A percentile compares a stretch with the other conserved stretches of the same genome.
These are phyloP conservation scores for Phytopythium cucurbitacearum DNA, from an alignment of 352 stramenopile species.

Conservation along the genomic window DNA sequence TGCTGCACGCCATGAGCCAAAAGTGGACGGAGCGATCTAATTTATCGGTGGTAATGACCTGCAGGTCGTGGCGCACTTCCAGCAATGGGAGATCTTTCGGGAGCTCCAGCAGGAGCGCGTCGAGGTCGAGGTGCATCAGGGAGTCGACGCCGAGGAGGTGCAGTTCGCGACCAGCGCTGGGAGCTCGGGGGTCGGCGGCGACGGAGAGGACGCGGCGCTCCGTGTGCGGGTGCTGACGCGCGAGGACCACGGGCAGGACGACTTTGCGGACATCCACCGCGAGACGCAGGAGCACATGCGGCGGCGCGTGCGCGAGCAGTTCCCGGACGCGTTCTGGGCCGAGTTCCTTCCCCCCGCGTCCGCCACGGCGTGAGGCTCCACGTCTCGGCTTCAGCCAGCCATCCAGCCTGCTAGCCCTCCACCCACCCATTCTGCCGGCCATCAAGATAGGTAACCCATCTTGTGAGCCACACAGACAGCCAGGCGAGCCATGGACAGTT, in stretches of 20 bases:
- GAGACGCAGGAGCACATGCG: slow-evolving; percentile 66
- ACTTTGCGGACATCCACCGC: slow-evolving; percentile 44
- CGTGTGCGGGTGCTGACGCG: slow-evolving; percentile 44
- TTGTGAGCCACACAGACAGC: no score
- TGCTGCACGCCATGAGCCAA: background rate
- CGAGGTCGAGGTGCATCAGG: slow-evolving; percentile 46
- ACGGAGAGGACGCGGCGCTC: slow-evolving; percentile 2
- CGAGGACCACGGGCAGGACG: slow-evolving; percentile 43
- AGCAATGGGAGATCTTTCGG: slow-evolving; percentile 69
- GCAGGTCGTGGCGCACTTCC: slow-evolving; percentile 58
- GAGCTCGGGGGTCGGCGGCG: slow-evolving; percentile 1
- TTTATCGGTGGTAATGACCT: slow-evolving; percentile 4
- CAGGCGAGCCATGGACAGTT: no score
- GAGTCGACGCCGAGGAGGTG: slow-evolving; percentile 46
- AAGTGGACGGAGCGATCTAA: background rate
- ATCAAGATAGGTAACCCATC: background rate
- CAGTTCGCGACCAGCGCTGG: slow-evolving; percentile 22
- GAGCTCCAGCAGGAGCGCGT: slow-evolving; percentile 30
- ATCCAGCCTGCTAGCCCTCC: no score
- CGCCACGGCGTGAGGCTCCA: background rate
- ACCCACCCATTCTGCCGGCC: no score
- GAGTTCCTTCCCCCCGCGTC: slow-evolving; percentile 35
- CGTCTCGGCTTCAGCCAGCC: no score
- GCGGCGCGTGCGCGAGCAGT: slow-evolving; percentile 52
- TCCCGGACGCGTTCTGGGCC: slow-evolving; percentile 49